These are phyloP conservation scores for Vinca minor DNA, from an alignment of 257 asterid species.

Conservation along the genomic window DNA sequence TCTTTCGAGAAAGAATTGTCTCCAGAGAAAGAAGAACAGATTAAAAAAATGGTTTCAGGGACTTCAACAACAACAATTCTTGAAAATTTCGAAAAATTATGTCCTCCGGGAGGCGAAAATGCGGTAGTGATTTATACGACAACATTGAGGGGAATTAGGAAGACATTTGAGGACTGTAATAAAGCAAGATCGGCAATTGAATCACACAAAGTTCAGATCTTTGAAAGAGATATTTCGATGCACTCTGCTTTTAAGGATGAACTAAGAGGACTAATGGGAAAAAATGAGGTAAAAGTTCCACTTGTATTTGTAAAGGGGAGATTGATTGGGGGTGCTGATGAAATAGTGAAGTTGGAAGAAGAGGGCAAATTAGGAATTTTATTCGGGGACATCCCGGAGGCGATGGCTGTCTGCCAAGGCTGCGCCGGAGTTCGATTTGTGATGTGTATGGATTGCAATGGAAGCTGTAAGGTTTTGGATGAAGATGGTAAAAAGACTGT, in stretches of 20 bases:
- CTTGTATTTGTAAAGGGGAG: conserved; percentile 77
- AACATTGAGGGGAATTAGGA: conserved; percentile 74
- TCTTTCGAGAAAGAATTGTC: conserved; percentile 40
- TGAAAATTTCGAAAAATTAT: conserved; percentile 28
- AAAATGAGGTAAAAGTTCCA: conserved; percentile 63
- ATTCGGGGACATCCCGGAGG: conserved; percentile 54
- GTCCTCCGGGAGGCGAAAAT: conserved; percentile 68
- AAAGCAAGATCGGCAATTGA: conserved; percentile 50
- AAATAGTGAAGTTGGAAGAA: conserved; percentile 70
- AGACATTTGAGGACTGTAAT: conserved; percentile 88
- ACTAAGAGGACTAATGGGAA: conserved; percentile 46
- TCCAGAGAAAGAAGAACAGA: conserved; percentile 49
- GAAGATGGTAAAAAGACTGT: conserved; percentile 52
- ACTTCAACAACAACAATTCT: conserved; percentile 12
- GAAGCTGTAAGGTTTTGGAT: conserved; percentile 67
- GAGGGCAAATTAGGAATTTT: conserved; percentile 62
- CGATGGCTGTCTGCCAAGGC: conserved; percentile 34
- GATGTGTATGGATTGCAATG: conserved; percentile 68
- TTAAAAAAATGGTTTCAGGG: conserved; percentile 37
- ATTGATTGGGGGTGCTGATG: conserved; percentile 82
- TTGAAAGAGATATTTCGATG: conserved; percentile 78
- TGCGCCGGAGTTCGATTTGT: conserved; percentile 75
- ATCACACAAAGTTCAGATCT: conserved; percentile 39
- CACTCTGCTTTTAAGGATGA: conserved; percentile 76
- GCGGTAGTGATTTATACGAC: conserved; percentile 60